Conservation (phyloP, 2,329 filamentous ascomycete species). For the Verticillium zaregamsianum region DNA sequence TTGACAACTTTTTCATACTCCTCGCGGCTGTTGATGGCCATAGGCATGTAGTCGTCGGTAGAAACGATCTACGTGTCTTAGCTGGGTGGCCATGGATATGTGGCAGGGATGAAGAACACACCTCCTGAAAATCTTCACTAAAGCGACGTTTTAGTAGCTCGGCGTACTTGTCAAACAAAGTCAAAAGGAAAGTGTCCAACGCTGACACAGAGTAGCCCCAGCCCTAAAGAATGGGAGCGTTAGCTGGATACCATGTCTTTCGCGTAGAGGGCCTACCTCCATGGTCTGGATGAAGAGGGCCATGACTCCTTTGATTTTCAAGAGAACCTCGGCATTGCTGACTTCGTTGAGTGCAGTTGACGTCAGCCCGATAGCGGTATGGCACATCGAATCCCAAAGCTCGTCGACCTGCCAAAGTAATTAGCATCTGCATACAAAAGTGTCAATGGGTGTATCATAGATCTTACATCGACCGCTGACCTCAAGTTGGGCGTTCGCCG, state of each 20-base stretch:
- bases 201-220: conserved; percentile 84
- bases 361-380: conserved; percentile 77
- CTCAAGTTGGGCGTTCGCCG: conserved; percentile 78
- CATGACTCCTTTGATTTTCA: conserved; percentile 94
- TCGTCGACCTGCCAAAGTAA: conserved; percentile 74
- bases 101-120: conserved; percentile 25
- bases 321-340: conserved; percentile 80
- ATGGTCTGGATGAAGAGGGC: conserved; percentile 97
- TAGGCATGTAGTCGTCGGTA: conserved; percentile 99
- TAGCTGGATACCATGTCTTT: neutral
- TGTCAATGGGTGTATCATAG: neutral
- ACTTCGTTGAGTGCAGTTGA: conserved; percentile 73
- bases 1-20: conserved; percentile 96
- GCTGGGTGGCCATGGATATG: conserved; percentile 7
- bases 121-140: conserved; percentile 93
- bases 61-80: conserved; percentile 54
- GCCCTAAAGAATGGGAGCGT: conserved; percentile 43
- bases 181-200: conserved; percentile 82
- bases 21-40: conserved; percentile 86
- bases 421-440: neutral
- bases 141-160: conserved; percentile 87
- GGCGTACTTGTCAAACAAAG: conserved; percentile 89
- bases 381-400: conserved; percentile 97
- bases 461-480: conserved; percentile 71
- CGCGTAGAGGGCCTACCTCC: conserved; percentile 57